These are phyloP conservation scores for Suhomyces wounanorum DNA, from an alignment of 1,139 yeast species.

Conservation along the genomic window DNA sequence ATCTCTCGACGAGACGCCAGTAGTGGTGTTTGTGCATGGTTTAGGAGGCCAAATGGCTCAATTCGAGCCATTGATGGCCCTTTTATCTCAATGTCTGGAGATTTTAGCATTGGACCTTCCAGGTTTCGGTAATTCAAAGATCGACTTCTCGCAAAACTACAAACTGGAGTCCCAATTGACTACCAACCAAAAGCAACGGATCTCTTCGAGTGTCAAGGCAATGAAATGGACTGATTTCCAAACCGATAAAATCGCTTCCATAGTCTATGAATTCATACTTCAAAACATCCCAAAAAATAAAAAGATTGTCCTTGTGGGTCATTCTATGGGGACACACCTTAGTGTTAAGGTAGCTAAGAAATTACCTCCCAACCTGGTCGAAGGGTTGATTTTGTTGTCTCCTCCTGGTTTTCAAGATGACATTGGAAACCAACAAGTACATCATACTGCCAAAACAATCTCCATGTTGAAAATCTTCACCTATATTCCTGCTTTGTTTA, in stretches of 20 bases:
- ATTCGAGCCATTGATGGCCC: conserved; percentile 65
- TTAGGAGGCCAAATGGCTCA: conserved; percentile 78
- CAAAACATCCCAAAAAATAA: conserved; percentile 43
- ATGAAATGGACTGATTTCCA: conserved; percentile 49
- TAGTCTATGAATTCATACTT: conserved; percentile 43
- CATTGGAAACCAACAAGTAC: conserved; percentile 11
- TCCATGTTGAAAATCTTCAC: conserved; percentile 27
- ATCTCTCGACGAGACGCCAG: conserved; percentile 54
- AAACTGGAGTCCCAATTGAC: conserved; percentile 29
- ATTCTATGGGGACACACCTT: conserved; percentile 74
- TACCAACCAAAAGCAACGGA: conserved; percentile 26
- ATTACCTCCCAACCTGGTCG: conserved; percentile 44
- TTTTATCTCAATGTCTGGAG: conserved; percentile 66
- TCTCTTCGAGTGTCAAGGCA: conserved; percentile 31
- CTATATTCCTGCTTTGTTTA: conserved; percentile 54
- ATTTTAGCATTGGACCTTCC: conserved; percentile 69
- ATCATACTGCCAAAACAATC: conserved; percentile 11
- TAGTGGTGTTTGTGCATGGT: conserved; percentile 67
- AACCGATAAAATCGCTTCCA: conserved; percentile 51
- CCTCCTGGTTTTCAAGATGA: conserved; percentile 54
- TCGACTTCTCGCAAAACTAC: conserved; percentile 19
- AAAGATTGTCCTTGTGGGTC: conserved; percentile 64
- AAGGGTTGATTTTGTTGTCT: conserved; percentile 51
- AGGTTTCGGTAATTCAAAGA: conserved; percentile 66
- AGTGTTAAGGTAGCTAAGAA: conserved; percentile 49